Base-by-base conservation (phyloP, 148 eudicot species). In the Rhododendron ovatum region DNA sequence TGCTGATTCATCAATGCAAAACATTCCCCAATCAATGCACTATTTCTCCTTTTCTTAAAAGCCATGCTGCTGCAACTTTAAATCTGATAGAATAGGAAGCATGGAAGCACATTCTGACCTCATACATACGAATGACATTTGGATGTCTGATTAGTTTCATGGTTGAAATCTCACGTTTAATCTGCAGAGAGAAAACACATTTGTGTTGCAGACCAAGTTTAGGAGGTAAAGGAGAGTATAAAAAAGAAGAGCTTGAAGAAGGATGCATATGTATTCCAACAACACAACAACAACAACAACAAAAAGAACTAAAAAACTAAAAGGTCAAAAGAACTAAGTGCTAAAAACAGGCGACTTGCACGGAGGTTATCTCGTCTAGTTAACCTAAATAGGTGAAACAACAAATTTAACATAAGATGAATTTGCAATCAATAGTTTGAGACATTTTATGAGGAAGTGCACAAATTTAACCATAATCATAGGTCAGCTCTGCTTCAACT, bases 141-240 rank as follows among this genome's bases (percentile, higher is more conserved):
- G 98, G 98, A 83, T 96, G 98, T 69, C 96, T 92, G 75, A 96
- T 91, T 28, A 96, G 76, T 90, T 96, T 96, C 98, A 96, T 96
- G 85, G 96, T 94, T 69, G 98, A 94, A 83, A 96, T 96, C 88
- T 96, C 98, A 50, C 98, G 94, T 88, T 96, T 96, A 73, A 96
- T 96, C 98, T 96, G 98, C 92, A 93, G 43, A 78, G 55, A 63
- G 63, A 82, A 87, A 82, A 55, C 26, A 76, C 63, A 73, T 8
- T 79, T 35, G 33, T 26, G 24, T 73, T 67, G 59, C 50, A 7
- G 82, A 11, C 39, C 2, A 53, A 45, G 33, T 73, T 67, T 28
- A 51, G 55, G 86, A 50, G 48, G 71, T n/a, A 75, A 84, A 73
- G 30, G 18, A 48, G 35, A 0, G 47, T 22, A 12, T 18, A 28